Base-by-base conservation (phyloP, 2,329 filamentous ascomycete genomes). In the Neonectria neomacrospora region DNA sequence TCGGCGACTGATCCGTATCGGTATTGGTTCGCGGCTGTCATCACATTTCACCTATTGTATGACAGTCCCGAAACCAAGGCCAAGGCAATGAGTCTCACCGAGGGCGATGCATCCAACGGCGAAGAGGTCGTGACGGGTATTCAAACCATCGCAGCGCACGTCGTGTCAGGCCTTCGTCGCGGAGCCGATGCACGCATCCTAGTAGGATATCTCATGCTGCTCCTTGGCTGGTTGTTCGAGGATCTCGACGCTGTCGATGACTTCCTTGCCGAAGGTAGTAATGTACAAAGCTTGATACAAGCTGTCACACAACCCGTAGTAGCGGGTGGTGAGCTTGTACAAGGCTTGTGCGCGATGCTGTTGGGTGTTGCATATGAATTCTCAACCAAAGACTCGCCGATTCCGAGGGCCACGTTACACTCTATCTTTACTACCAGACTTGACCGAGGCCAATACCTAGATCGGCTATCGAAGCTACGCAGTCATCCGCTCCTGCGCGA, bases 101-200 rank as follows among this genome's bases (percentile, higher is more conserved):
- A 98, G 78, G 96, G 96, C 11, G 93, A 98, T 76, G 92, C 92
- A 22, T 90, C 91, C 34, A 92, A 86, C 69, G 96, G 95, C 4
- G 96, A 99, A 80, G 96, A 99, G 78, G 93, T 97, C 12, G 91
- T 99, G 12, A 97, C 95, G 0, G 93, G 93, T 73, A 93, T 99
- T 54, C 96, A 99, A 77, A 91, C 90, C 1, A 86, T 98, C 63
- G 88, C 94, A 9, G 91, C 91, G 5, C 95, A 97, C 74, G 83
- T 99, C n/a, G 87, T 97, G 34, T 88, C 89, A 54, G 91, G 91
- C 4, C 83, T 97, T 16, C 89, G 93, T 70, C 87, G 90, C 41
- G 87, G 86, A 14, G 90, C 94, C 52, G 93, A 98, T 73, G 87
- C 92, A 69, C 87, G 94, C 30, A 86, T 97, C 65, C 85, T 91